phyloP scores from a whole-genome alignment of 2,329 filamentous ascomycete species.

The Tolypocladium ovalisporum region DNA sequence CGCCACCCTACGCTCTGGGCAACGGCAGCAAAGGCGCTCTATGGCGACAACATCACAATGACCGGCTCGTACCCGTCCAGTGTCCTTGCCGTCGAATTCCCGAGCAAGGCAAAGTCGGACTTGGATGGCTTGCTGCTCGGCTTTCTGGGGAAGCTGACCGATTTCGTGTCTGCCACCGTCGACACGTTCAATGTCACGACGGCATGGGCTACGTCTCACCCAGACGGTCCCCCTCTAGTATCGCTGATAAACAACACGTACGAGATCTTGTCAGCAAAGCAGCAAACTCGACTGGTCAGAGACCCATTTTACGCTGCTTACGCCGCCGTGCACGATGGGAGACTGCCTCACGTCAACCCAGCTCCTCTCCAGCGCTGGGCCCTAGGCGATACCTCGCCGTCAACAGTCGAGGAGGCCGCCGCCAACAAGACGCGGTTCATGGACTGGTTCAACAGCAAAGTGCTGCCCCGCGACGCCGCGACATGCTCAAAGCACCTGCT shows the following conservation, averaged over 20 bases:
- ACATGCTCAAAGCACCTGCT: conserved; percentile 37
- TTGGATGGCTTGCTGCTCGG: conserved; percentile 3
- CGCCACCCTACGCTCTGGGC: conserved; percentile 24
- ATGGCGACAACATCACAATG: conserved; percentile 20
- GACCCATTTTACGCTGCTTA: conserved; percentile 23
- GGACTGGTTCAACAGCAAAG: conserved; percentile 31
- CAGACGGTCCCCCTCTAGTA: conserved; percentile 6
- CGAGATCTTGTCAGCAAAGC: conserved; percentile 21
- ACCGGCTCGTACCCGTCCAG: conserved; percentile 15
- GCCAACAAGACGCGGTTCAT: conserved; percentile 38
- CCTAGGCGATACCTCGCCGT: conserved; percentile 18
- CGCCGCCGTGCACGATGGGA: conserved; percentile 18
- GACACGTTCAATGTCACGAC: not conserved
- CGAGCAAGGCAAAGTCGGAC: conserved; percentile 3
- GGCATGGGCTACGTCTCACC: not conserved
- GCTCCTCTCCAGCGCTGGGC: conserved; percentile 22
- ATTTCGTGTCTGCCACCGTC: not conserved
- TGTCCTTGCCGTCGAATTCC: conserved; percentile 19
- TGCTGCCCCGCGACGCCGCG: conserved; percentile 19
- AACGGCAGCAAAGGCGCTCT: conserved; percentile 17
- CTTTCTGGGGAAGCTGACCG: not conserved
- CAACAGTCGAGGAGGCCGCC: conserved; percentile 25
- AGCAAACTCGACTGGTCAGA: conserved; percentile 22
- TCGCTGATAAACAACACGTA: conserved; percentile 22
- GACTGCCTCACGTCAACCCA: conserved; percentile 24